Conservation (phyloP, 2,329 filamentous ascomycete species). For the Diplocarpon mali region DNA sequence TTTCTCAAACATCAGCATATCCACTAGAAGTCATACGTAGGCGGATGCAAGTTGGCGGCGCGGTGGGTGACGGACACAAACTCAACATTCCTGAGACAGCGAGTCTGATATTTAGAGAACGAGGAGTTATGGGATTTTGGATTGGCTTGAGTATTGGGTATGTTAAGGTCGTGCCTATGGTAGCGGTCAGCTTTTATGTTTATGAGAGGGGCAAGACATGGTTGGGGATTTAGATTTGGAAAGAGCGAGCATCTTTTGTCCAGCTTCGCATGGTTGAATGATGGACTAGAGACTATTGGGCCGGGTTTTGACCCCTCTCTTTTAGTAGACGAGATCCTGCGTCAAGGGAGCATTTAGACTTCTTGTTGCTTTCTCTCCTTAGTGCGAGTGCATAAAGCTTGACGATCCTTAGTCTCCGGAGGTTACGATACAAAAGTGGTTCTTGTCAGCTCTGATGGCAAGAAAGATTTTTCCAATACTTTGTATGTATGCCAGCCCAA, state of each 20-base stretch:
- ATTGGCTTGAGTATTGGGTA: conserved; percentile 92
- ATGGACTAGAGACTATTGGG: not conserved
- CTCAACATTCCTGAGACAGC: conserved; percentile 72
- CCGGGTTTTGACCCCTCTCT: no score
- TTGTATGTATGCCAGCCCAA: no score
- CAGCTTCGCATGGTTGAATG: not conserved
- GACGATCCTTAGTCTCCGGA: no score
- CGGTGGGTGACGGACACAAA: conserved; percentile 78
- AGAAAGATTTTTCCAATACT: no score
- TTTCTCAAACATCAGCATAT: conserved; percentile 88
- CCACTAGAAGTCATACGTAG: conserved; percentile 86
- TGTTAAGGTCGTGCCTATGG: conserved; percentile 86
- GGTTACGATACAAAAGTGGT: no score
- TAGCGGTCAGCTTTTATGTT: conserved; percentile 56
- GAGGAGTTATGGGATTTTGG: conserved; percentile 74
- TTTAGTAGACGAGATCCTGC: no score
- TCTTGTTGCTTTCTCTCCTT: no score
- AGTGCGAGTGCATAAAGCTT: no score
- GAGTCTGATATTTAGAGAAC: conserved; percentile 61
- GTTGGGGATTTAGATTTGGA: conserved; percentile 47
- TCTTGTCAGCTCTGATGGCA: no score
- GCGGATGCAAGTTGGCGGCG: conserved; percentile 92
- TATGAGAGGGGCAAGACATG: conserved; percentile 53
- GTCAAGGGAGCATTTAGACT: not conserved
- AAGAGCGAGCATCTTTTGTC: no score